Percentiles rank a stretch among this genome's conserved stretches.
These are phyloP conservation scores for Grosmannia serpens DNA, from an alignment of 2,329 filamentous ascomycete genomes.

Conservation along the genomic window DNA sequence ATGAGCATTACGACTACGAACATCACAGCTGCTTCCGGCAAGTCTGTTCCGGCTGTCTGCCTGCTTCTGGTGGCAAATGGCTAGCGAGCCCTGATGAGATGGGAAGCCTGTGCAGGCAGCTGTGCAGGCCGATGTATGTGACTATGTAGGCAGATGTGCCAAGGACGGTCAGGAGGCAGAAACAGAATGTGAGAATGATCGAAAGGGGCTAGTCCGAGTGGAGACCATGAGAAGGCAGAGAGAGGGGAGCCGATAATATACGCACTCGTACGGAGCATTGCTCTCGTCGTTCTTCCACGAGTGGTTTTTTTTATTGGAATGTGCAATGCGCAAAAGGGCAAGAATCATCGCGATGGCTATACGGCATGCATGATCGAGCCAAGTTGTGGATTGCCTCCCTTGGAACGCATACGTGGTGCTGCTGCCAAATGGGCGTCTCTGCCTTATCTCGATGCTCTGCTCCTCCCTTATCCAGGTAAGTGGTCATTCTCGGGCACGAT, in stretches of 20 bases:
- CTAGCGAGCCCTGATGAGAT: too few relatives aligned
- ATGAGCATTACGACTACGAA: not conserved
- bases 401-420: too few relatives aligned
- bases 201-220: not conserved
- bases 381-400: not conserved
- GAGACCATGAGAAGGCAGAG: not conserved
- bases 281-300: too few relatives aligned
- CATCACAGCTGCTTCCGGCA: not conserved
- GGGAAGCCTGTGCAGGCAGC: too few relatives aligned
- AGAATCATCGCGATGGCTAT: not conserved
- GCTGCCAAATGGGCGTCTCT: not conserved
- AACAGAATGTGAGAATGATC: not conserved
- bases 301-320: too few relatives aligned
- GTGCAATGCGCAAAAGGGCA: not conserved
- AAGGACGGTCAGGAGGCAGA: not conserved
- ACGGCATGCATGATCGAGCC: not conserved
- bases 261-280: not conserved
- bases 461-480: not conserved
- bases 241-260: not conserved
- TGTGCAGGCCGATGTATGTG: too few relatives aligned
- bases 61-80: not conserved
- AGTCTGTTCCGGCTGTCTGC: not conserved
- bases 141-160: too few relatives aligned
- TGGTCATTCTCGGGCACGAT: not conserved
- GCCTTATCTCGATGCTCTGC: not conserved